Base-by-base conservation (phyloP, 441 rosid genomes). In the Corymbia calophylla region DNA sequence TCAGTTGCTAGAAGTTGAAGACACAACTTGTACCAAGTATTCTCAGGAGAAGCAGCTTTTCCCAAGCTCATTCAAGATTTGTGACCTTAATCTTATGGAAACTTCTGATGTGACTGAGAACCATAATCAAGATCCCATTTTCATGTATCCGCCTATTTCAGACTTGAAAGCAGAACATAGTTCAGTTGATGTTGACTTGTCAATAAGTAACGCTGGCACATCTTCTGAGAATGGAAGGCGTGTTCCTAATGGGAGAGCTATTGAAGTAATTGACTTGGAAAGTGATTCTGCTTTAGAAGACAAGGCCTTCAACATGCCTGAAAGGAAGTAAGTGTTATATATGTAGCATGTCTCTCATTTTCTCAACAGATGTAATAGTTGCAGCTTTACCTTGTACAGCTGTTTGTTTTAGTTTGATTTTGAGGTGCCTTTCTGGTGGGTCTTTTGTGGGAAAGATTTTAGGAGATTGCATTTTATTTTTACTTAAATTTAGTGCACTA, bases 211-310 rank as follows among this genome's bases (percentile, higher is more conserved):
- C 89, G 90, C 96, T 68, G 93, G 93, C 89, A 90, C 92, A 91
- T 91, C 97, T 88, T 91, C 92, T 91, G 97, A 93, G 85, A 93
- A 89, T 91, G 89, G 88, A 91, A 93, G 94, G 82, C 92, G 87
- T 89, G 89, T 92, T 90, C 92, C 93, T 91, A 92, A 93, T 90
- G 94, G 92, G 88, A 96, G 94, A 92, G 97, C 92, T 91, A 95
- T 98, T 88, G 99, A 98, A 95, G 94, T 98, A 90, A 98, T 98
- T 93, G 98, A 97, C 91, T 92, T 98, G 91, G 99, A 98, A 91
- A 94, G 92, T 91, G 99, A 97, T 93, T 93, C 95, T 77, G 91
- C 91, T 60, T 93, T 91, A 39, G 97, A 93, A 90, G 94, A 94
- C 88, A 94, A 95, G 90, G 95, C 92, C 66, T 91, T 93, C 87